Percentiles rank a stretch among this genome's conserved stretches.
These are phyloP conservation scores for Candida sanyaensis DNA, from an alignment of 1,139 yeast species.

Conservation along the genomic window DNA sequence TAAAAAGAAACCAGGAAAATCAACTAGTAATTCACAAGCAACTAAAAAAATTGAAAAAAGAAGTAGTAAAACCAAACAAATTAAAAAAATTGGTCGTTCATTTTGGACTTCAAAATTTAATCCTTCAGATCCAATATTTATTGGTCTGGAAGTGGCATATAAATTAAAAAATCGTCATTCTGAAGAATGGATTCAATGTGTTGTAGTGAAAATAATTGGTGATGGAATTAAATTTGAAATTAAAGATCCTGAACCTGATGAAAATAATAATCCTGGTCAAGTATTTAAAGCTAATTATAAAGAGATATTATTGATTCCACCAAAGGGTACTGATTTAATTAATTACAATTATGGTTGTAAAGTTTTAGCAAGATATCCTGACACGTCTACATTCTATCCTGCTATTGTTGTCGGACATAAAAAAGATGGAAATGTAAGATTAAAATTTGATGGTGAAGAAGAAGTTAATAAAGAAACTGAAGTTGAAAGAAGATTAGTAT, in stretches of 20 bases:
- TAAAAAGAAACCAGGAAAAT: conserved; percentile 7
- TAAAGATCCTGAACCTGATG: conserved; percentile 97
- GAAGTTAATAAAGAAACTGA: conserved; percentile 96
- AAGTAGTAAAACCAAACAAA: conserved; percentile 3
- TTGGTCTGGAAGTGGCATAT: conserved; percentile 90
- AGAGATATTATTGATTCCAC: conserved; percentile 78
- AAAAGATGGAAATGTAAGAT: conserved; percentile 74
- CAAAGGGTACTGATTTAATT: conserved; percentile 41
- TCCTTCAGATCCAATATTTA: conserved; percentile 58
- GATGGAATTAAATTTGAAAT: conserved; percentile 85
- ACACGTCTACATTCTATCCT: conserved; percentile 94
- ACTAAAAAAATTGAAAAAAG: conserved; percentile 1
- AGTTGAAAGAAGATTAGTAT: conserved; percentile 79
- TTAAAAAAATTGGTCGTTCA: conserved; percentile 42
- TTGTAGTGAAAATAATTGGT: conserved; percentile 71
- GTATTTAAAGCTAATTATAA: conserved; percentile 79
- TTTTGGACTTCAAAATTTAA: conserved; percentile 49
- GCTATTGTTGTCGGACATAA: conserved; percentile 86
- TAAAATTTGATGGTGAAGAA: conserved; percentile 95
- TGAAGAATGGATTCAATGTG: conserved; percentile 98
- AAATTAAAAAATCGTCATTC: conserved; percentile 64
- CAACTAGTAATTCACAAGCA: background rate
- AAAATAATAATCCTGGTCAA: conserved; percentile 86
- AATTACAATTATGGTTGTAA: conserved; percentile 74
- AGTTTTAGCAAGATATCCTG: conserved; percentile 94